phyloP scores from a whole-genome alignment of 345 rosid species.

The Chamaenerion angustifolium region DNA sequence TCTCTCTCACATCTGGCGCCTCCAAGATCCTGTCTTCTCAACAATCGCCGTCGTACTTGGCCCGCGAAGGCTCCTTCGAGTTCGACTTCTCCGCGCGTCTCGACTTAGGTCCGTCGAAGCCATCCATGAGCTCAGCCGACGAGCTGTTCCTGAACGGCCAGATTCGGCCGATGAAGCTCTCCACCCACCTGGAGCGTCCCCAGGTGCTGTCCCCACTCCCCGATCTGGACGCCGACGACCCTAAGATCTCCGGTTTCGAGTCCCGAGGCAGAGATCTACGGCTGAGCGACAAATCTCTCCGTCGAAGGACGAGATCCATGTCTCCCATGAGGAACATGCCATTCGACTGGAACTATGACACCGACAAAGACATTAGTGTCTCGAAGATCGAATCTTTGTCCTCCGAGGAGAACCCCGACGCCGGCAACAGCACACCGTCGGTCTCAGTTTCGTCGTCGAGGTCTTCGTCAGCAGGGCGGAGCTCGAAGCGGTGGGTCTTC shows the following conservation, averaged over 20 bases:
- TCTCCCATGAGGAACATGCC: conserved; percentile 53
- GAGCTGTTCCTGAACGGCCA: conserved; percentile 80
- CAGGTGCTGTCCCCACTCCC: conserved; percentile 55
- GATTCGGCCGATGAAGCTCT: conserved; percentile 92
- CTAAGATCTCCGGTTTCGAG: background rate
- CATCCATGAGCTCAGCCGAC: conserved; percentile 81
- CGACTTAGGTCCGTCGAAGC: conserved; percentile 29
- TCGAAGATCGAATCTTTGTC: conserved; percentile 4
- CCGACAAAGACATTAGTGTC: background rate
- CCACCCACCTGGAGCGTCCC: conserved; percentile 68
- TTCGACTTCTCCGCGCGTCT: conserved; percentile 68
- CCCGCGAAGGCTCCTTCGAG: conserved; percentile 38
- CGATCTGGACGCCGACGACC: conserved; percentile 59
- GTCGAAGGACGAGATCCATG: conserved; percentile 79
- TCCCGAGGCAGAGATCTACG: conserved; percentile 63
- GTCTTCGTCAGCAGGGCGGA: conserved; percentile 79
- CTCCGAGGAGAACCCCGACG: conserved; percentile 3
- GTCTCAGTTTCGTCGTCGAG: conserved; percentile 63
- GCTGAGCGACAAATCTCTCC: conserved; percentile 46
- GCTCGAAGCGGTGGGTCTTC: conserved; percentile 89
- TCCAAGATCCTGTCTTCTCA: conserved; percentile 4
- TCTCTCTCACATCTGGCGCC: conserved; percentile 25
- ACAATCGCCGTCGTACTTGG: conserved; percentile 15
- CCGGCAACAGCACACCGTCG: conserved; percentile 17
- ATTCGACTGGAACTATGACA: conserved; percentile 24